phyloP scores from a whole-genome alignment of 148 eudicot genomes.

The Drosera capensis region DNA sequence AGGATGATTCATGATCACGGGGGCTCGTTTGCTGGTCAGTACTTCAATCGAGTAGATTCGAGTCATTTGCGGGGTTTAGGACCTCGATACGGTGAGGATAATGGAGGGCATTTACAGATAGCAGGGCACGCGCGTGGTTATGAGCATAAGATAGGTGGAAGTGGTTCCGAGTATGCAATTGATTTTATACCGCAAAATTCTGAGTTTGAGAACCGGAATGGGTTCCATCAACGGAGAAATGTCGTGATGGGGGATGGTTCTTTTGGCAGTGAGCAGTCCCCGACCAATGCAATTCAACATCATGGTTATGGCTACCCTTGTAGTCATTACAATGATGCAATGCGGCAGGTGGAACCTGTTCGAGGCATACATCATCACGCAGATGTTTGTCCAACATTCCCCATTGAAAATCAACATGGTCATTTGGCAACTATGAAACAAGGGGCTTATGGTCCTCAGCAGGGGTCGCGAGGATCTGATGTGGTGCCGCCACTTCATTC shows the following conservation, averaged over 20 bases:
- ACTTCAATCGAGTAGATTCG: not conserved
- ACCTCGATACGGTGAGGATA: not conserved
- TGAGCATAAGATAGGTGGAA: constrained; percentile 8
- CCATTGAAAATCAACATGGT: constrained; percentile 12
- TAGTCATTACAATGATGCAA: constrained; percentile 13
- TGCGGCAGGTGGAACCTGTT: constrained; percentile 15
- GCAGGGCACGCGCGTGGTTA: constrained; percentile 9
- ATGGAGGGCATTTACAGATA: not conserved
- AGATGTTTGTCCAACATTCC: constrained; percentile 11
- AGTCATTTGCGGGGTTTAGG: not conserved
- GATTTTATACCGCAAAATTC: constrained; percentile 5
- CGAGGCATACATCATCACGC: constrained; percentile 8
- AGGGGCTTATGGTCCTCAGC: constrained; percentile 11
- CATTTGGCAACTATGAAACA: constrained; percentile 13
- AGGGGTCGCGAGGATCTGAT: constrained; percentile 17
- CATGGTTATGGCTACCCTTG: constrained; percentile 24
- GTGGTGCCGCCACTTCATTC: constrained; percentile 62
- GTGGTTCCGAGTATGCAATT: constrained; percentile 1
- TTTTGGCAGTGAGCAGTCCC: constrained; percentile 8
- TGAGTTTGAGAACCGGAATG: constrained; percentile 1
- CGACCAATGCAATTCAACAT: constrained; percentile 14
- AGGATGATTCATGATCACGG: constrained; percentile 66
- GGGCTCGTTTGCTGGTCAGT: not conserved
- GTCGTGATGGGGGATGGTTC: constrained; percentile 6
- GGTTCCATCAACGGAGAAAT: constrained; percentile 10